Evolutionary conservation across 2,329 filamentous ascomycete genomes (phyloP), one percentile per base, ranked within the genome.

Genomic region (Fonsecaea nubica): DNA sequence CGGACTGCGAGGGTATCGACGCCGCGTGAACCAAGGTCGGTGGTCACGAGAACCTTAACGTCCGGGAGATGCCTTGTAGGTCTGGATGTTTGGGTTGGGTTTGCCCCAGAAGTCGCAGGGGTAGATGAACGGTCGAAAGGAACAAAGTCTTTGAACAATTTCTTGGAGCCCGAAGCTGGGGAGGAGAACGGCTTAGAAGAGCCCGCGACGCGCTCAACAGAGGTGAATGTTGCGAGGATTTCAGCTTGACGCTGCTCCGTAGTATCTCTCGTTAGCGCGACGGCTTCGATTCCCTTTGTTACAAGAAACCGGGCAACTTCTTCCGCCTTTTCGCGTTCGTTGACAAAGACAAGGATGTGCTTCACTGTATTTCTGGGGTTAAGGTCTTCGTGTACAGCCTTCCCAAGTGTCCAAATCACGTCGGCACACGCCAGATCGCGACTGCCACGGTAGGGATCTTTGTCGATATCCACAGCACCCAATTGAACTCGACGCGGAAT

Each of bases 401-500:
- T 93, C 66, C 93, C 93, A 67, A 99, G 94, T 38, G 92, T 90
- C 88, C 93, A 97, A 75, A 99, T 94, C 12, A 91, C 91, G 76
- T 99, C 94, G 3, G 95, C 95, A 77, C 94, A 98, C 10, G 95
- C 96, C 4, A 99, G 86, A 73, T 90, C 86, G 78, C 96, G 95
- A 83, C 97, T 97, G 75, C 95, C 93, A 69, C 89, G 89, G 81
- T 97, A 99, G 0, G 93, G 93, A n/a, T 96, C 90, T 72, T 91
- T 92, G 71, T 94, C 90, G 13, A 96, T 91, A 75, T 99, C 93
- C 33, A 99, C 88, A 40, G 98, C 92, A 64, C 92, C 93, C 4
- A 99, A 88, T 77, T 98, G 94, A 0, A 99, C 93, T 72, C 95
- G 90, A 50, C 95, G 90, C 2, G 95, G 95, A 72, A 99, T 97